A percentile compares a stretch with the other conserved stretches of the same genome.
Evolutionary conservation across 257 asterid species (phyloP).

Genomic region (Plectranthus barbatus): DNA sequence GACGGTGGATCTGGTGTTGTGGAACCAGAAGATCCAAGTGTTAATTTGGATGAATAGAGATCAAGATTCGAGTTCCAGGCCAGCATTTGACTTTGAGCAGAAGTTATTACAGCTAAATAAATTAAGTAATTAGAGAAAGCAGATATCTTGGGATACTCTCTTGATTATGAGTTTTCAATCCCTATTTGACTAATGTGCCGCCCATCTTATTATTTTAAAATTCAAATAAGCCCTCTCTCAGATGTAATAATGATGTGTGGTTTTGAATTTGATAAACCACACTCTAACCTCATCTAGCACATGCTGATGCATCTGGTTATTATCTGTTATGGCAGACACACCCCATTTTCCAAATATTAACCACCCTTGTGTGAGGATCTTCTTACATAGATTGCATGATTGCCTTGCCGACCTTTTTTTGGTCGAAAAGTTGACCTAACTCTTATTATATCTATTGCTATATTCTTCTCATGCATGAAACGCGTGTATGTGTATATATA

Average conservation of each 20-base stretch:
- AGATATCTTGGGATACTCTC: constrained; percentile 72
- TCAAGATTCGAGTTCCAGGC: constrained; percentile 16
- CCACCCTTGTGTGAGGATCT: not conserved
- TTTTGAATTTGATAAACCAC: constrained; percentile 1
- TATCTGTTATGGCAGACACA: constrained; percentile 8
- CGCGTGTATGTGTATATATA: constrained; percentile 18
- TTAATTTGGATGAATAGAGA: not conserved
- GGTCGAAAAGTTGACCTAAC: constrained; percentile 16
- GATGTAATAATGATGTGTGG: constrained; percentile 19
- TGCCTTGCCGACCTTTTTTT: constrained; percentile 29
- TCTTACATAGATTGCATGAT: constrained; percentile 14
- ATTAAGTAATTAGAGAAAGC: constrained; percentile 30
- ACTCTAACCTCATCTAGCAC: constrained; percentile 20
- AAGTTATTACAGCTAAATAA: constrained; percentile 21
- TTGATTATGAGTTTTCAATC: constrained; percentile 14
- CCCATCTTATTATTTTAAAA: constrained; percentile 15
- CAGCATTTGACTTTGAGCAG: constrained; percentile 25
- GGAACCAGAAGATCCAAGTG: not conserved
- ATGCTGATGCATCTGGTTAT: constrained; percentile 38
- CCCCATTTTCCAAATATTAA: not conserved
- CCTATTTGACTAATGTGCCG: constrained; percentile 32
- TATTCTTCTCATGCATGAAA: constrained; percentile 28
- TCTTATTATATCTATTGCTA: not conserved
- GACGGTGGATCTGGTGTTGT: too few relatives aligned
- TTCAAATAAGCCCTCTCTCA: constrained; percentile 6